A percentile compares a stretch with the other conserved stretches of the same genome.
Evolutionary conservation across 257 asterid genomes (phyloP).

Genomic region (Asclepias syriaca): DNA sequence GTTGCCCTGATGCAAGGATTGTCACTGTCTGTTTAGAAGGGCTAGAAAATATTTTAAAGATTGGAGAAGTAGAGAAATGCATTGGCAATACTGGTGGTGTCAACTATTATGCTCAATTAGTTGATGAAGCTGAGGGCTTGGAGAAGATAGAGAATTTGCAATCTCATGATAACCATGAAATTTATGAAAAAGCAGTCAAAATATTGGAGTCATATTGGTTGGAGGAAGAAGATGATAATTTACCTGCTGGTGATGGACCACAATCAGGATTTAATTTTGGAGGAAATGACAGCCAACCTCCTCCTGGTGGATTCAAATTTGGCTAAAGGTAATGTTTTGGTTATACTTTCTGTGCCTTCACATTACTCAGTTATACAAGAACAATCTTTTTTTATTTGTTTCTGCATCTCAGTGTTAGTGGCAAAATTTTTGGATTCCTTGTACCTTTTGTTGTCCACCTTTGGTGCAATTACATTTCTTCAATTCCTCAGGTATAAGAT

Average conservation of each 20-base stretch:
- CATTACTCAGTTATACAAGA: not conserved
- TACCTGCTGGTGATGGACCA: conserved; percentile 47
- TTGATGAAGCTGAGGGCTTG: conserved; percentile 80
- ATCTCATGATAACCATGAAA: conserved; percentile 84
- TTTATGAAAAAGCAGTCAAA: conserved; percentile 86
- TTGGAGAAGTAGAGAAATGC: conserved; percentile 73
- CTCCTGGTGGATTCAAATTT: conserved; percentile 81
- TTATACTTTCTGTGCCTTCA: not conserved
- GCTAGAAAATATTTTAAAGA: conserved; percentile 82
- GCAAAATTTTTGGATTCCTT: not conserved
- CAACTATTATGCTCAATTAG: conserved; percentile 63
- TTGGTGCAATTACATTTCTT: not conserved
- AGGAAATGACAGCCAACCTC: conserved; percentile 51
- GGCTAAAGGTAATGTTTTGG: conserved; percentile 45
- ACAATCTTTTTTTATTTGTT: not conserved
- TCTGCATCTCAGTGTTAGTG: not conserved
- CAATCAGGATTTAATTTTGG: conserved; percentile 73
- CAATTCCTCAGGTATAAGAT: not conserved
- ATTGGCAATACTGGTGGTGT: conserved; percentile 44
- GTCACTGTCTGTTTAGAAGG: conserved; percentile 88
- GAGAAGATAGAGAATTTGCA: conserved; percentile 88
- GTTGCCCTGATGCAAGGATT: conserved; percentile 84
- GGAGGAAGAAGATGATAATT: conserved; percentile 71
- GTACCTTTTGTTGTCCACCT: not conserved
- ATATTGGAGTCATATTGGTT: conserved; percentile 87